Percentiles rank a stretch among this genome's conserved stretches.
These are phyloP conservation scores for Climacium dendroides DNA, from an alignment of 225 moss, liverwort and hornwort species.

Conservation along the genomic window DNA sequence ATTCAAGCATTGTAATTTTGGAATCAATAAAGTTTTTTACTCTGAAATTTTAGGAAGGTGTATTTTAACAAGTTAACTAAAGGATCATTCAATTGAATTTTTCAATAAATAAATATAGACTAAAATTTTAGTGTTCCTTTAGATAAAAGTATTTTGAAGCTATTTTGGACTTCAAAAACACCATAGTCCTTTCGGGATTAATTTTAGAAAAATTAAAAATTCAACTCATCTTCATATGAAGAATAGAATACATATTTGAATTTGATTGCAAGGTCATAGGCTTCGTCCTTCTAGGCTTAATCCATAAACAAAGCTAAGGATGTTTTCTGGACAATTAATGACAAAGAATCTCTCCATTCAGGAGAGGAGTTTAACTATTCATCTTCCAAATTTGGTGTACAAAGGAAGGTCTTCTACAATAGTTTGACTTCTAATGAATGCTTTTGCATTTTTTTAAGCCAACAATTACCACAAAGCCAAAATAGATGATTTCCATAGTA, in stretches of 20 bases:
- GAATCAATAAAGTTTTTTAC: neutral
- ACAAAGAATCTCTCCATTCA: too few relatives aligned
- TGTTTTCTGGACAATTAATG: too few relatives aligned
- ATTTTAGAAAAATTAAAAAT: neutral
- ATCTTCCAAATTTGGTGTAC: too few relatives aligned
- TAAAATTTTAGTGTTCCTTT: neutral
- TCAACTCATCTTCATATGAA: neutral
- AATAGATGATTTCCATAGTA: too few relatives aligned
- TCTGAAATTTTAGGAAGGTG: neutral
- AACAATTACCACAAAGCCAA: too few relatives aligned
- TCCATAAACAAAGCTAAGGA: too few relatives aligned
- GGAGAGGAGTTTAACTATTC: too few relatives aligned
- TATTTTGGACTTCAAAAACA: neutral
- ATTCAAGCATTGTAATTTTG: neutral
- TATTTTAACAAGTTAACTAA: neutral
- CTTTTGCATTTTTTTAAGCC: too few relatives aligned
- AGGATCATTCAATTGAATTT: neutral
- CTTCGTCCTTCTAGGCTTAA: accelerated
- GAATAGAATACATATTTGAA: neutral
- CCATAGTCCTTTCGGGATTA: accelerated
- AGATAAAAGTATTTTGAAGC: neutral
- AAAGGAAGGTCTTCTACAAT: too few relatives aligned
- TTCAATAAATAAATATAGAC: neutral
- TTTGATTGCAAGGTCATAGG: neutral
- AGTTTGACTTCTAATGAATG: too few relatives aligned